Conservation (phyloP, 1,284 basidiomycete species). For the Melampsora larici-populina region DNA sequence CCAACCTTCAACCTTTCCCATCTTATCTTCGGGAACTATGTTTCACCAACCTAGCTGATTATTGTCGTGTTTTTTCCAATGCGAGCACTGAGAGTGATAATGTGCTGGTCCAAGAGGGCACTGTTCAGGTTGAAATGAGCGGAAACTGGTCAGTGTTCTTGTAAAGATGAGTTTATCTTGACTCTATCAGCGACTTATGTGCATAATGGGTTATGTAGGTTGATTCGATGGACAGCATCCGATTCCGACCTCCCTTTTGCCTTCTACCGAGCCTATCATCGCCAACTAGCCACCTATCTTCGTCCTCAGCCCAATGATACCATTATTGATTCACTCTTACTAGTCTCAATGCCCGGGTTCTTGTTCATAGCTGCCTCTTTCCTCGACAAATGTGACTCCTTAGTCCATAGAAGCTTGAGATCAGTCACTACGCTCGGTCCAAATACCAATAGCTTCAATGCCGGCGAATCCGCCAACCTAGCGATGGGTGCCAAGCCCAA, state of each 20-base stretch:
- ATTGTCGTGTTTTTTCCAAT: conserved; percentile 26
- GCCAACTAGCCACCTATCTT: conserved; percentile 57
- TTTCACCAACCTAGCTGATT: conserved; percentile 10
- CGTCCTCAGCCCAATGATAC: conserved; percentile 50
- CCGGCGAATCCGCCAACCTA: conserved; percentile 58
- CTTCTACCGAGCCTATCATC: conserved; percentile 60
- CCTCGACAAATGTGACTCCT: conserved; percentile 50
- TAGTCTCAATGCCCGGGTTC: conserved; percentile 58
- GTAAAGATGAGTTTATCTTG: neutral
- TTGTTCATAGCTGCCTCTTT: conserved; percentile 50
- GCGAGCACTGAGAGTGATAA: conserved; percentile 32
- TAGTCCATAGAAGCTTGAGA: conserved; percentile 51
- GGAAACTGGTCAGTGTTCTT: conserved; percentile 46
- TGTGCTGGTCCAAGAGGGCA: conserved; percentile 45
- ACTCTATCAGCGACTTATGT: neutral
- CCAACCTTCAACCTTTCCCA: conserved; percentile 40
- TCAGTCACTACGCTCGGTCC: conserved; percentile 55
- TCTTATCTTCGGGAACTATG: conserved; percentile 34
- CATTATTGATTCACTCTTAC: conserved; percentile 50
- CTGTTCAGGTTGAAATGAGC: conserved; percentile 47
- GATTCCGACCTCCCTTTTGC: conserved; percentile 60
- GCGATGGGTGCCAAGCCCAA: conserved; percentile 57
- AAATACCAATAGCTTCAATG: conserved; percentile 57
- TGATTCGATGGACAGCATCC: conserved; percentile 53
- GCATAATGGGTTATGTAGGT: conserved; percentile 43